phyloP scores from a whole-genome alignment of 371 early-diverging fungal genomes.

The Syncephalastrum monosporum region DNA sequence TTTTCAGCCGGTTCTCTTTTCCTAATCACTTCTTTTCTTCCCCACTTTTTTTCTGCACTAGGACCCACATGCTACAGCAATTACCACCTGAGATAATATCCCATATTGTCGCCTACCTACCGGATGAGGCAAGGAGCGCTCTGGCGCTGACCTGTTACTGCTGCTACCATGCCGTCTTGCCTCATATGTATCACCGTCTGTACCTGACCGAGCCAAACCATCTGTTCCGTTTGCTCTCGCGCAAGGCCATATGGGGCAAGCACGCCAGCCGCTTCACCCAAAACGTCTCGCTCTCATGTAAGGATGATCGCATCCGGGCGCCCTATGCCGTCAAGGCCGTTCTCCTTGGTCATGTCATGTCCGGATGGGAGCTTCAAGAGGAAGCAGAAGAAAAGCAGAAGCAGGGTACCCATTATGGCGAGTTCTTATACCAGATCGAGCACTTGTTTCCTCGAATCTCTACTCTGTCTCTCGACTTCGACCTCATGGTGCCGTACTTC shows the following conservation, averaged over 20 bases:
- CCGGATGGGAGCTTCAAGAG: constrained; percentile 11
- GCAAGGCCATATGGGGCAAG: constrained; percentile 16
- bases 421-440: constrained; percentile 7
- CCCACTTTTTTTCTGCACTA: too few species aligned
- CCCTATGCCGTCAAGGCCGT: constrained; percentile 8
- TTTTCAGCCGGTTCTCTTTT: too few species aligned
- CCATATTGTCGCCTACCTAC: constrained; percentile 19
- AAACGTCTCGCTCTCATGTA: constrained; percentile 10
- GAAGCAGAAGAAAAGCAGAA: constrained; percentile 3
- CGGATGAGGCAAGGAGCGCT: constrained; percentile 8
- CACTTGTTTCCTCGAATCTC: constrained; percentile 21
- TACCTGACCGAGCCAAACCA: constrained; percentile 12
- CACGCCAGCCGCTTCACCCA: constrained; percentile 20
- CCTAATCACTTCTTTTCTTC: too few species aligned
- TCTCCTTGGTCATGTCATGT: constrained; percentile 16
- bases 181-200: constrained; percentile 21
- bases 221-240: constrained; percentile 9
- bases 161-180: constrained; percentile 24
- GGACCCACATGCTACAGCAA: constrained; percentile 15
- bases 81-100: constrained; percentile 25
- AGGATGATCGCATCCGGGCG: neutral
- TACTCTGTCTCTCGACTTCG: constrained; percentile 5
- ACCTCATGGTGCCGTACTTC: neutral
- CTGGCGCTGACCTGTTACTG: constrained; percentile 23
- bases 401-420: too few species aligned